Conservation (phyloP, 2,329 filamentous ascomycete genomes). For the Botryotinia globosa region DNA sequence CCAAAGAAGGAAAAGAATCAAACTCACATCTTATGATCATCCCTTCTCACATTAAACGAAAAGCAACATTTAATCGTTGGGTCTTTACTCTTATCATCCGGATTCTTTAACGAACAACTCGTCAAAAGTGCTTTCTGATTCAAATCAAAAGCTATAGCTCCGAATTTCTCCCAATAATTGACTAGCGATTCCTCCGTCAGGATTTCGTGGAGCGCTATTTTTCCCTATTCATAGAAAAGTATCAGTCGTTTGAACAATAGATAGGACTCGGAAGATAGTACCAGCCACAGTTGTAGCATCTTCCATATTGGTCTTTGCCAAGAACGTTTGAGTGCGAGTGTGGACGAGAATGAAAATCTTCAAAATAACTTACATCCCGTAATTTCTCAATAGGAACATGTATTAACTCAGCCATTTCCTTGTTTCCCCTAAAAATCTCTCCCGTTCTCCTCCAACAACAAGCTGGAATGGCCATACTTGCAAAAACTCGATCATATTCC, state of each 20-base stretch:
- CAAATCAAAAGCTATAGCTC: conserved; percentile 92
- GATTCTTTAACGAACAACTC: conserved; percentile 85
- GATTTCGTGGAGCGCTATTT: conserved; percentile 92
- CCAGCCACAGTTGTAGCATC: conserved; percentile 12
- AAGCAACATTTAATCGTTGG: conserved; percentile 90
- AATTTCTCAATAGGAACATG: conserved; percentile 87
- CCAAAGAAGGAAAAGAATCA: background rate
- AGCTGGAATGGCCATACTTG: conserved; percentile 96
- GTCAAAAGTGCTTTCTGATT: conserved; percentile 94
- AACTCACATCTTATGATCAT: conserved; percentile 92
- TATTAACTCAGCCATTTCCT: conserved; percentile 97
- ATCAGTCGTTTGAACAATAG: background rate
- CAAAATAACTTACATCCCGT: conserved; percentile 70
- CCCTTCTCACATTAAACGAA: conserved; percentile 92
- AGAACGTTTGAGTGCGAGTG: conserved; percentile 7
- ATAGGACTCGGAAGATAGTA: background rate
- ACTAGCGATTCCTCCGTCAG: conserved; percentile 92
- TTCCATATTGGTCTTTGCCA: background rate
- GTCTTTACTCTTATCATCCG: conserved; percentile 64
- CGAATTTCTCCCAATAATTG: conserved; percentile 98
- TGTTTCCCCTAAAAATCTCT: conserved; percentile 95
- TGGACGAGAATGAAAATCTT: background rate
- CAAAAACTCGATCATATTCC: conserved; percentile 98
- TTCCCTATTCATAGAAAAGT: conserved; percentile 59
- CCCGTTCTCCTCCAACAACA: conserved; percentile 97